Conservation (phyloP, 2,329 filamentous ascomycete genomes). For the Paracoccidioides lutzii region DNA sequence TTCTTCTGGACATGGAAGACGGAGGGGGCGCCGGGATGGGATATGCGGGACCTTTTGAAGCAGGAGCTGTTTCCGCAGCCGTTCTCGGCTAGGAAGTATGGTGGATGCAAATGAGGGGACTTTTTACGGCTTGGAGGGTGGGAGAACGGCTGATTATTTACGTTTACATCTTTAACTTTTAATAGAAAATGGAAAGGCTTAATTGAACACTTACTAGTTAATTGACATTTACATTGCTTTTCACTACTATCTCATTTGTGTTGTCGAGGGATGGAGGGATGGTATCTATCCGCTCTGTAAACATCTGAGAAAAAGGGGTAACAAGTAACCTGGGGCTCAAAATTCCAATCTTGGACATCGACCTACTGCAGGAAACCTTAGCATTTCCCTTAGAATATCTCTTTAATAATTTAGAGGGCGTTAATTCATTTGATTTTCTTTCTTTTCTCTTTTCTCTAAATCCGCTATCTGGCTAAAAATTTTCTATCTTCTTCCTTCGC, state of each 20-base stretch:
- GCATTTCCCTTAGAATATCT: too few species aligned
- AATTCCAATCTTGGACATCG: too few species aligned
- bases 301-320: too few species aligned
- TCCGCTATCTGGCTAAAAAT: neutral
- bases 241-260: neutral
- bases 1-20: slow-evolving; percentile 41
- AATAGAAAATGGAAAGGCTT: neutral
- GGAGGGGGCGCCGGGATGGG: slow-evolving; percentile 37
- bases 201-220: neutral
- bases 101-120: slow-evolving; percentile 17
- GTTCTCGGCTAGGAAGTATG: slow-evolving; percentile 21
- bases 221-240: neutral
- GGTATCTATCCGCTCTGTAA: too few species aligned
- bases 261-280: too few species aligned
- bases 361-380: too few species aligned
- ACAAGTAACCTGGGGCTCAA: too few species aligned
- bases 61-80: slow-evolving; percentile 38
- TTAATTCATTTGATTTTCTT: neutral
- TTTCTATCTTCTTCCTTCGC: neutral
- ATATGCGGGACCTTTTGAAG: slow-evolving; percentile 32
- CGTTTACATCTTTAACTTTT: neutral
- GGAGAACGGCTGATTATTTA: neutral
- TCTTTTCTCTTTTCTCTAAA: neutral
- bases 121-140: neutral
- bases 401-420: neutral